Percentiles rank a stretch among this genome's conserved stretches.
These are phyloP conservation scores for Fistulinella staudtii DNA, from an alignment of 1,284 basidiomycete species.

Conservation along the genomic window DNA sequence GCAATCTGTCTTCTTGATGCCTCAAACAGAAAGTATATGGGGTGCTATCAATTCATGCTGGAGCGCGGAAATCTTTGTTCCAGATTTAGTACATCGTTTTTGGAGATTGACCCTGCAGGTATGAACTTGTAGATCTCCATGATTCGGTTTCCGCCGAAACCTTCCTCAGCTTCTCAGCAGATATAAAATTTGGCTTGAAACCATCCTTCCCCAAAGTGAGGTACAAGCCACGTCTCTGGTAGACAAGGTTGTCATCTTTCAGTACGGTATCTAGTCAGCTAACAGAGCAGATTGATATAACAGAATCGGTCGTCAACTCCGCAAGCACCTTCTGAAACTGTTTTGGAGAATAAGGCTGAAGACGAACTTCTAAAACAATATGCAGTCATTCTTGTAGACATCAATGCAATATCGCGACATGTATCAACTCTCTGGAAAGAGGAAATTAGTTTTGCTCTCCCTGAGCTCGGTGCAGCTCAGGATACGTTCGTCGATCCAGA, in stretches of 20 bases:
- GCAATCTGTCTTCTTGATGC: conserved; percentile 44
- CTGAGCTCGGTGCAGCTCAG: conserved; percentile 30
- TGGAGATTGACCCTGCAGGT: conserved; percentile 90
- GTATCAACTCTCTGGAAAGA: conserved; percentile 58
- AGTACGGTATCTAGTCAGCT: neutral
- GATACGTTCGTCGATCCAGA: conserved; percentile 43
- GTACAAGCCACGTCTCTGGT: conserved; percentile 28
- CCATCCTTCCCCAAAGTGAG: conserved; percentile 38
- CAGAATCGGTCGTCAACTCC: conserved; percentile 51
- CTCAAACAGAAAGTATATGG: conserved; percentile 71
- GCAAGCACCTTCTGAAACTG: conserved; percentile 42
- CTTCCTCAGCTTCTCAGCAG: conserved; percentile 65
- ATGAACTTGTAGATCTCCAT: conserved; percentile 7
- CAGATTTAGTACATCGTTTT: conserved; percentile 77
- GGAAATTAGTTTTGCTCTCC: conserved; percentile 62
- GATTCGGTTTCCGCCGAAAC: conserved; percentile 5
- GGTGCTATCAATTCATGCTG: conserved; percentile 75
- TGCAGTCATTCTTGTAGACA: conserved; percentile 62
- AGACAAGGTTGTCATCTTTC: conserved; percentile 21
- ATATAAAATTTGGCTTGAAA: conserved; percentile 72
- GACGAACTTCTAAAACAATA: conserved; percentile 67
- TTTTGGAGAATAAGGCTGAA: conserved; percentile 49
- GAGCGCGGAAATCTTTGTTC: conserved; percentile 81
- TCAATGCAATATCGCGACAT: conserved; percentile 51
- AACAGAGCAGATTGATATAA: neutral